Percentiles rank a stretch among this genome's conserved stretches.
These are phyloP conservation scores for Cucurbita maxima DNA, from an alignment of 306 rosid genomes.

Conservation along the genomic window DNA sequence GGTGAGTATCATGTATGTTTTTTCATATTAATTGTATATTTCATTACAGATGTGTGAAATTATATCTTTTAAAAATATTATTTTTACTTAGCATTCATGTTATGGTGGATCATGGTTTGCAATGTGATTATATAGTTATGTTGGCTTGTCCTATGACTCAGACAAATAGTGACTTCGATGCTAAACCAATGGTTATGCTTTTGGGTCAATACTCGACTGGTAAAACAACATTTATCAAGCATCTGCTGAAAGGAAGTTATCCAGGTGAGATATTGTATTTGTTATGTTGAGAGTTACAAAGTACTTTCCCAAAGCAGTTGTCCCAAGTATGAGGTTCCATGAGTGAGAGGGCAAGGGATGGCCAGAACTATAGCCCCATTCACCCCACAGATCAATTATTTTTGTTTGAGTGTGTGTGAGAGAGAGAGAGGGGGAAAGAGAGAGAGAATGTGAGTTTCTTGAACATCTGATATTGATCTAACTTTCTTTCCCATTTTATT, in stretches of 20 bases:
- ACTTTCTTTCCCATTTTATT: background rate
- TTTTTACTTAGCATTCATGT: background rate
- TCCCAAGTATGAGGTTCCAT: background rate
- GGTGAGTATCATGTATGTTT: constrained; percentile 26
- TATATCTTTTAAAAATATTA: background rate
- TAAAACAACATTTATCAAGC: constrained; percentile 90
- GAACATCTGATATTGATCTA: background rate
- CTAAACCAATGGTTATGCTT: constrained; percentile 94
- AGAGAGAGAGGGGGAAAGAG: too few relatives aligned
- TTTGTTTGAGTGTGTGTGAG: too few relatives aligned
- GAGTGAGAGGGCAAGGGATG: background rate
- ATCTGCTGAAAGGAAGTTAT: constrained; percentile 61
- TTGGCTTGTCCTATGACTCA: constrained; percentile 15
- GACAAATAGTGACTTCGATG: constrained; percentile 94
- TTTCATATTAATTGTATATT: background rate
- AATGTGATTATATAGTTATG: background rate
- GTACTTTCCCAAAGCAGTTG: constrained; percentile 43
- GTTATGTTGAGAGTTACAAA: constrained; percentile 24
- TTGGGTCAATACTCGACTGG: constrained; percentile 99
- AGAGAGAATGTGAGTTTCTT: background rate
- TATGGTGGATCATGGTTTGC: background rate
- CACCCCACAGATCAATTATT: background rate
- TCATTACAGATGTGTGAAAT: background rate
- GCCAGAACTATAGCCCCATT: background rate
- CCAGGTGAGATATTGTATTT: constrained; percentile 55